Base-by-base conservation (phyloP, 2,329 filamentous ascomycete genomes). In the Diaporthe sp. region DNA sequence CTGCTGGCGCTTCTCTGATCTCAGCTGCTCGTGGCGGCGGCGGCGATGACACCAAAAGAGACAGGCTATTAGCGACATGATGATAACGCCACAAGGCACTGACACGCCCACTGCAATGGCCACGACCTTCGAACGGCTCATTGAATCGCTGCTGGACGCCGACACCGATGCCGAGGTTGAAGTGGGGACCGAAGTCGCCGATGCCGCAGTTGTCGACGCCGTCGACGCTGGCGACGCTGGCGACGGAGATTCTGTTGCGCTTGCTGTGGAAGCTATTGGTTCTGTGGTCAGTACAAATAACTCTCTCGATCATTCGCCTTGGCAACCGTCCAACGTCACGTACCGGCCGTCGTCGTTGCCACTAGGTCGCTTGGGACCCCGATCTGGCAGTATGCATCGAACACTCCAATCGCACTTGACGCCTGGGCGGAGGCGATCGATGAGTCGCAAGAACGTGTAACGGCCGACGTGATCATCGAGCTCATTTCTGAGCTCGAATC, bases 401-500 rank as follows among this genome's bases (percentile, higher is more conserved):
- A 74, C 20, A 74, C 73, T 2, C 25, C 44, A 12, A 71, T 71
- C 6, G 73, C 73, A 31, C 63, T 74, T 15, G 55, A 44, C 7
- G 42, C 65, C 57, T 74, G 73, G 7, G 31, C 55, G 25, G 72
- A 39, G 34, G 13, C 20, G 17, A 73, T 37, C 6, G 49, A 34
- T 13, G 74, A 67, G 42, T 68, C 53, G 74, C 73, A 76, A 20
- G 63, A 55, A 22, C n/a, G 34, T n/a, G 73, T 31, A 8, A 74
- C 71, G n/a, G 70, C 71, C 20, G 22, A 25, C 31, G 75, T 75
- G 37, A 78, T 77, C 20, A 74, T 37, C 2, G 6, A 42, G 39
- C 55, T 72, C 57, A 78, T 77, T 5, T 61, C 17, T 20, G 65
- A 73, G 47, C 71, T 76, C 39, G 71, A 76, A 10, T 70, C 73